phyloP scores from a whole-genome alignment of 1,139 yeast species.

The Hemisphaericaspora subhashii region DNA sequence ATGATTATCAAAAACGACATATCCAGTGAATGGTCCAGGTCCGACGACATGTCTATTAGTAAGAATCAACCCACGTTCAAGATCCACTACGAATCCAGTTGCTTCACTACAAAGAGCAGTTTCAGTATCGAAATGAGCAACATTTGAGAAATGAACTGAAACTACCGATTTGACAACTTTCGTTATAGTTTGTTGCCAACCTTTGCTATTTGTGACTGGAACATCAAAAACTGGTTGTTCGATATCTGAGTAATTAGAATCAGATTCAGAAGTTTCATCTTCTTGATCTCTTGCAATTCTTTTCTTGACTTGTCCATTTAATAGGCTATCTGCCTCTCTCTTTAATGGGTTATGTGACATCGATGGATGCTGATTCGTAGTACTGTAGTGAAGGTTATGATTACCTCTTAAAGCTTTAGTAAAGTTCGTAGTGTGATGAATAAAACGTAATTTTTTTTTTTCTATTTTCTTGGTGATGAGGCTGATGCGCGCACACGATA shows the following conservation, averaged over 20 bases:
- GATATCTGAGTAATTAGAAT: conserved; percentile 16
- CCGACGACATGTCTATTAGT: conserved; percentile 96
- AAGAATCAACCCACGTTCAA: conserved; percentile 74
- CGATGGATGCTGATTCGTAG: no score
- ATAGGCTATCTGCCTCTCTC: conserved; percentile 17
- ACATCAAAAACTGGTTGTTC: conserved; percentile 17
- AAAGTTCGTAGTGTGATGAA: no score
- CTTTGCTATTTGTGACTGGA: conserved; percentile 16
- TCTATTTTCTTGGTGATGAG: no score
- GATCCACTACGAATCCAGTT: conserved; percentile 93
- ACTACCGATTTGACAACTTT: conserved; percentile 85
- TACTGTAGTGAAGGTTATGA: no score
- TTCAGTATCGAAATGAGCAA: conserved; percentile 86
- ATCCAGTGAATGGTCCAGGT: conserved; percentile 90
- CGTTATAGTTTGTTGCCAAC: conserved; percentile 82
- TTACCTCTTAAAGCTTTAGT: no score
- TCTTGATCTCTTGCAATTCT: conserved; percentile 3
- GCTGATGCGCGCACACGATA: no score
- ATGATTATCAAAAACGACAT: conserved; percentile 90
- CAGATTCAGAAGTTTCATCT: conserved; percentile 14
- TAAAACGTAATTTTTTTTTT: no score
- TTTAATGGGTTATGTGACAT: conserved; percentile 17
- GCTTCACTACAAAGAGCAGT: conserved; percentile 83
- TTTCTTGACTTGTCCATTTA: conserved; percentile 14
- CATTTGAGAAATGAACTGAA: conserved; percentile 84